A percentile compares a stretch with the other conserved stretches of the same genome.
These are phyloP conservation scores for Xylaria sp. DNA, from an alignment of 2,329 filamentous ascomycete genomes.

Conservation along the genomic window DNA sequence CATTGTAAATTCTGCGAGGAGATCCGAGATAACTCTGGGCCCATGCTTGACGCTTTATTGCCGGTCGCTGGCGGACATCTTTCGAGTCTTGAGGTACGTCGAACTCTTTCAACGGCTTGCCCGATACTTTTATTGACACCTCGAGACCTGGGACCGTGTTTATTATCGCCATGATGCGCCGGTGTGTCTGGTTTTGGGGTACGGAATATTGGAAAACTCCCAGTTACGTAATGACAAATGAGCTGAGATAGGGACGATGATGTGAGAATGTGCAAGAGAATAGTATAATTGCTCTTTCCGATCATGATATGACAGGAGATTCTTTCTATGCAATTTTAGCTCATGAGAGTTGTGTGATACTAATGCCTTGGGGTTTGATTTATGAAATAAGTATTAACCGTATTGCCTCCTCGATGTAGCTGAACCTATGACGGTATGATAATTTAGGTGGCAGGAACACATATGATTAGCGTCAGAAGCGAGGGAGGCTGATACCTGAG, in stretches of 20 bases:
- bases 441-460: no score
- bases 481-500: no score
- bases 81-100: not conserved
- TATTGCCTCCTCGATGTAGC: no score
- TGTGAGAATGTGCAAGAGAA: no score
- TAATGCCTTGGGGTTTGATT: no score
- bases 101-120: not conserved
- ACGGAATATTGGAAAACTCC: not conserved
- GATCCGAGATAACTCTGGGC: accelerated
- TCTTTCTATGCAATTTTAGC: no score
- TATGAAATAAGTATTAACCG: no score
- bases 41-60: not conserved
- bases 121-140: not conserved
- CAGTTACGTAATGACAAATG: not conserved
- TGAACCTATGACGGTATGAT: no score
- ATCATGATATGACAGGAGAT: no score
- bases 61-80: not conserved
- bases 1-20: not conserved
- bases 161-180: not conserved
- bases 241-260: not conserved
- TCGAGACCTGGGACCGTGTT: not conserved
- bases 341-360: no score
- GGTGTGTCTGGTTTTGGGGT: not conserved
- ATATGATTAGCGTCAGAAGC: no score
- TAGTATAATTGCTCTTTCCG: no score